A percentile compares a stretch with the other conserved stretches of the same genome.
Conservation (phyloP, 257 asterid species). For the Nicotiana paniculata region DNA sequence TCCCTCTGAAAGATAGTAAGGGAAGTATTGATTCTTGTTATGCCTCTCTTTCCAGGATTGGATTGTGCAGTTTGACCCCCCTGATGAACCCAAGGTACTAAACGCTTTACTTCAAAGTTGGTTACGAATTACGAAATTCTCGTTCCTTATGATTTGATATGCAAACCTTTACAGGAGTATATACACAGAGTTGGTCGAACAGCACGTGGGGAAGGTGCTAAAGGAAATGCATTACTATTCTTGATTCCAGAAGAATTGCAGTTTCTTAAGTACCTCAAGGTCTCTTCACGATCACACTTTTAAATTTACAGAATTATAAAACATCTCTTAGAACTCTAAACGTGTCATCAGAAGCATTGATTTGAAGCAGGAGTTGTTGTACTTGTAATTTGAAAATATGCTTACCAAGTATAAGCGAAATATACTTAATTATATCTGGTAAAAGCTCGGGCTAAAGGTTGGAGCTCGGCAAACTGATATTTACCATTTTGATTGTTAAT, state of each 20-base stretch:
- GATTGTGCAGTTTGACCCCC: slow-evolving; percentile 98
- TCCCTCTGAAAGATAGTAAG: not conserved
- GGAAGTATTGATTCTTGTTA: not conserved
- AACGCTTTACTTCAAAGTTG: not conserved
- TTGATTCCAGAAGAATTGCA: slow-evolving; percentile 83
- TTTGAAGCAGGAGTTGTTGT: not conserved
- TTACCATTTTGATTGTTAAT: not conserved
- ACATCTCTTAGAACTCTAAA: not conserved
- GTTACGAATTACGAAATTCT: not conserved
- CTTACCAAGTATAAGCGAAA: not conserved
- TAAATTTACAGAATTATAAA: not conserved
- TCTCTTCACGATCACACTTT: slow-evolving; percentile 10
- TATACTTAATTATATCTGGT: not conserved
- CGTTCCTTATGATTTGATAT: slow-evolving; percentile 6
- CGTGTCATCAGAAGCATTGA: not conserved
- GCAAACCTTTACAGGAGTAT: slow-evolving; percentile 57
- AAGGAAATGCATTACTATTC: slow-evolving; percentile 88
- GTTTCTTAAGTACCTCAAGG: slow-evolving; percentile 85
- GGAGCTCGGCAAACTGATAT: not conserved
- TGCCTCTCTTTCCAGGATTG: slow-evolving; percentile 57
- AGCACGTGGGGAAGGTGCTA: slow-evolving; percentile 98
- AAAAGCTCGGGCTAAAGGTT: not conserved
- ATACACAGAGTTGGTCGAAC: slow-evolving; percentile 96
- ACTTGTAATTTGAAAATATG: not conserved
- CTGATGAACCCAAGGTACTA: slow-evolving; percentile 91